Evolutionary conservation across 78 protist genomes (phyloP), one percentile per base, ranked within the genome.

Genomic region (Andalucia godoyi): DNA sequence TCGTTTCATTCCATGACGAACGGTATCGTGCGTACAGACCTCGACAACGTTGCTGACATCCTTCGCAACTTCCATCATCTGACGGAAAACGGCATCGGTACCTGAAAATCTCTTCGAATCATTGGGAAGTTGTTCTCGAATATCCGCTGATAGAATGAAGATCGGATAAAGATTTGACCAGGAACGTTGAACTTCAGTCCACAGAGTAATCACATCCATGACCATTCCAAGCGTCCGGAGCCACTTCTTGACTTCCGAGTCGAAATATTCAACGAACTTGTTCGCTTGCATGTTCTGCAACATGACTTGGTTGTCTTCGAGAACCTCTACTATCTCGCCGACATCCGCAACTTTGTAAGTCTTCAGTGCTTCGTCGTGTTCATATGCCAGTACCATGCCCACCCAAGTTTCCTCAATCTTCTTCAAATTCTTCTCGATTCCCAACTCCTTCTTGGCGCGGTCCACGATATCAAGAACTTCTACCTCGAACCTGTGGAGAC

Each of bases 111-210:
- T 41, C 43, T 58, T 63, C 10, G 87, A 43, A 49, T 88, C 94
- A 7, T 70, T 70, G 25, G 74, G 84, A 3, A 67, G 73, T 39
- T 67, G 95, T 46, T 72, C 59, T 15, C 89, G 74, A 43, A 90
- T 90, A 55, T 90, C 95, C 29, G 77, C 87, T 3, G 86, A 67
- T 27, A 79, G 86, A 17, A 83, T 63, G 78, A 89, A 89, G 60
- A 89, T 86, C 21, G 82, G 59, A 58, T 83, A 85, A 27, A 89
- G 70, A 38, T 80, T 66, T 29, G 18, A 9, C 95, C 95, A 89
- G n/a, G 74, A 65, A 29, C 62, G 45, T 60, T 89, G 95, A 7
- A 89, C 90, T 32, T 80, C 86, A 18, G 67, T 21, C 91, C 89
- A 86, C 7, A 72, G 38, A 10, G 8, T n/a, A 32, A 83, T 49